phyloP scores from a whole-genome alignment of 306 rosid genomes.

The Castanea sativa region DNA sequence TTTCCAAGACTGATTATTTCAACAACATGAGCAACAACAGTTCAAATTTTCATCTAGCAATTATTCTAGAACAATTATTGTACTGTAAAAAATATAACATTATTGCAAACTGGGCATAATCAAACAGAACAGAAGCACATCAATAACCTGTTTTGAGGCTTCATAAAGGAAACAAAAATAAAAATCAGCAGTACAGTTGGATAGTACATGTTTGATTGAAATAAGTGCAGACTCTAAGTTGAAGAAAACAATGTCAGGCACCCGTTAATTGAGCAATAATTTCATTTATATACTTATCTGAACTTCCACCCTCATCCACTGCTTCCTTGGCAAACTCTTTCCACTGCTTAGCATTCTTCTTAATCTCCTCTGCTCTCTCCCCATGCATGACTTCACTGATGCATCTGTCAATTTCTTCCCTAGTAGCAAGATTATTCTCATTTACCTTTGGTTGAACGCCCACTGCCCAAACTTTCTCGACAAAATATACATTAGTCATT shows the following conservation, averaged over 20 bases:
- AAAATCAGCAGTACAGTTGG: no score
- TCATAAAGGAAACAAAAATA: no score
- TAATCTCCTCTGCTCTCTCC: background rate
- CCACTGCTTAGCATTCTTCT: slow-evolving; percentile 1
- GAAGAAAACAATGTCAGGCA: background rate
- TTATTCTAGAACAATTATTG: no score
- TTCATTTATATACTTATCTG: background rate
- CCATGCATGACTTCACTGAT: background rate
- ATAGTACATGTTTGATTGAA: no score
- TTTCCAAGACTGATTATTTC: no score
- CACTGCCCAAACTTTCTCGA: background rate
- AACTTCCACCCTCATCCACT: background rate
- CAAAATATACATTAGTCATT: background rate
- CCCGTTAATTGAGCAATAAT: background rate
- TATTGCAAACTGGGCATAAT: no score
- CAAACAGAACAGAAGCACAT: no score
- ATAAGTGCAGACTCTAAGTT: background rate
- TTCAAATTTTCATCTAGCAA: no score
- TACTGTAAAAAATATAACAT: no score
- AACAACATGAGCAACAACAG: no score
- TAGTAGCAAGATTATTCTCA: background rate
- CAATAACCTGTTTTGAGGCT: no score
- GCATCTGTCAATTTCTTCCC: background rate
- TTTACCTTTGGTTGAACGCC: background rate
- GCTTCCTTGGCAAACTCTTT: background rate